Base-by-base conservation (phyloP, 352 stramenopile genomes). In the Globisporangium cederbergense region DNA sequence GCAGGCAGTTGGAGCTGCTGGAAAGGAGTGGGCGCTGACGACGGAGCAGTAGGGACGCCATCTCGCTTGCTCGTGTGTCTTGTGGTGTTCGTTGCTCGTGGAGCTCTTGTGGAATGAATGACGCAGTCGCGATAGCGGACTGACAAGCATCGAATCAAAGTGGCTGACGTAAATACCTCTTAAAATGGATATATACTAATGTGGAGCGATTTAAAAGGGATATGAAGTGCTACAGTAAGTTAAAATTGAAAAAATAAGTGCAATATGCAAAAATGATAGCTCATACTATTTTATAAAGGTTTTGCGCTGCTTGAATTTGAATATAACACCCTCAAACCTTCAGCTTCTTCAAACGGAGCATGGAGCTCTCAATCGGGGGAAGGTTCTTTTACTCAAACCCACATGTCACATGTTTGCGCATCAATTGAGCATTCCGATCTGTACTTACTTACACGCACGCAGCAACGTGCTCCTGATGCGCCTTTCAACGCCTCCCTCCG, bases 61-160 rank as follows among this genome's bases (percentile, higher is more conserved):
- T 60, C n/a, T 9, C 49, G 36, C 11, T 55, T 47, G 20, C 43
- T 10, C 13, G 1, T 51, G 55, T 61, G 20, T 30, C 13, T 16
- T 53, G 20, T 53, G 47, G 47, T 1, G 32, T 38, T 11, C 32
- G 28, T 46, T 46, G 36, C 13, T 36, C 9, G 51, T 4, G 36
- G 51, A 58, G 30, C 52, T 58, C 52, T 58, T 58, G 6, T 13
- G 14, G 25, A 11, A 6, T 30, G 8, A 20, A 28, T 9, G 34
- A 32, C 51, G 51, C 40, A 43, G 40, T 43, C n/a, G 14, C 14
- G 22, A 25, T 25, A 25, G 18, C 11, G 40, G 40, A 40, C 20
- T 56, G 50, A 56, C 25, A 56, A 56, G 50, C 49, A 54, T 54
- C 49, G 22, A 16, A 56, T 56, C 50, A 25, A 38, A 22, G 28